Conservation (phyloP, 2,329 filamentous ascomycete genomes). For the Canariomyces notabilis region DNA sequence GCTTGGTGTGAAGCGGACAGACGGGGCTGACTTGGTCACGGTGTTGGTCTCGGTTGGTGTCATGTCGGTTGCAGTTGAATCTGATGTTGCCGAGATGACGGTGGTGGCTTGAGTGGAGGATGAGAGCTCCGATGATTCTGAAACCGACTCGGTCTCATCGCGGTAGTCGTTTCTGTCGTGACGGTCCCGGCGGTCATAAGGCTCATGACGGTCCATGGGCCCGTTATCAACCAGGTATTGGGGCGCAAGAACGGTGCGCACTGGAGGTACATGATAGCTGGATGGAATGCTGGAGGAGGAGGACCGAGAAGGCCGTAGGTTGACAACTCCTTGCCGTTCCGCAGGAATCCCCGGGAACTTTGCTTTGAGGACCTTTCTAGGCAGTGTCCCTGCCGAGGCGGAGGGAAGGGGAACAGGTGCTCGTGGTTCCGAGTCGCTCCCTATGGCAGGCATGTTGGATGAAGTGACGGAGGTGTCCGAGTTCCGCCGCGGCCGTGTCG, state of each 20-base stretch:
- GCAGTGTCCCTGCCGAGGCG: conserved; percentile 13
- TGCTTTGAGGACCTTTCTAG: conserved; percentile 27
- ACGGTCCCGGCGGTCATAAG: conserved; percentile 18
- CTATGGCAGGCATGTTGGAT: conserved; percentile 21
- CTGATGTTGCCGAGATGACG: conserved; percentile 29
- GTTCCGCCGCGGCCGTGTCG: conserved; percentile 23
- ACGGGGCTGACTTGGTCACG: conserved; percentile 19
- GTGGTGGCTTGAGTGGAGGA: conserved; percentile 36
- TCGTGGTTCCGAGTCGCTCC: conserved; percentile 21
- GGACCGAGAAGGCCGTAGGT: conserved; percentile 22
- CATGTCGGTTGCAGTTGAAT: conserved; percentile 22
- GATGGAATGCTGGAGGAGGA: conserved; percentile 16
- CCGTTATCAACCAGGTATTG: conserved; percentile 19
- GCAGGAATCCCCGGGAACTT: conserved; percentile 22
- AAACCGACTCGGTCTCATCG: conserved; percentile 34
- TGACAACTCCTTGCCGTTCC: conserved; percentile 22
- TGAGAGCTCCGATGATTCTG: conserved; percentile 34
- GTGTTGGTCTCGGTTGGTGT: conserved; percentile 22
- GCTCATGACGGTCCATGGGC: conserved; percentile 13
- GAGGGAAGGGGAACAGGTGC: conserved; percentile 6
- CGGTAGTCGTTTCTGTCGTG: conserved; percentile 15
- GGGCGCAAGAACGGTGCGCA: conserved; percentile 19
- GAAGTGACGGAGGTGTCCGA: conserved; percentile 27
- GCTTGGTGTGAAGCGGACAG: conserved; percentile 27
- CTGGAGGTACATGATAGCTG: conserved; percentile 21